Evolutionary conservation across 352 stramenopile genomes (phyloP).

Genomic region (Nothophytophthora sp.): DNA sequence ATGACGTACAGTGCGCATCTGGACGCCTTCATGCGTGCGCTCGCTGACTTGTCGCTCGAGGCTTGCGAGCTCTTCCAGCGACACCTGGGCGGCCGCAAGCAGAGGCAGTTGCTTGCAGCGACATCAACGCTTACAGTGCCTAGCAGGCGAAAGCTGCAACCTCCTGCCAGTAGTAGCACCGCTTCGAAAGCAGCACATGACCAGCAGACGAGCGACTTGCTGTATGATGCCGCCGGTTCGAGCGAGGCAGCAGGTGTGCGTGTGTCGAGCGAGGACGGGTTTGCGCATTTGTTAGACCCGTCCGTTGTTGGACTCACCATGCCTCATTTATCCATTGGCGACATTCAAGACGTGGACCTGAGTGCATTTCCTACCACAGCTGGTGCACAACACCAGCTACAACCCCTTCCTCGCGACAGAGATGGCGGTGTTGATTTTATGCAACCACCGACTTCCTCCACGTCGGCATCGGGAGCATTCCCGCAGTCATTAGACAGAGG

Average conservation of each 20-base stretch:
- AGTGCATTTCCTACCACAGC: slow-evolving; percentile 37
- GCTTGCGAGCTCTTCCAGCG: slow-evolving; percentile 76
- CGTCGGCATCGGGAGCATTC: too few species aligned
- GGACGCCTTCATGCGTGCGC: slow-evolving; percentile 65
- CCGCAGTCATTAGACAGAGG: too few species aligned
- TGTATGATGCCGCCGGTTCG: slow-evolving; percentile 21
- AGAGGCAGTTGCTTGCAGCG: slow-evolving; percentile 31
- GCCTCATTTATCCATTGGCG: slow-evolving; percentile 53
- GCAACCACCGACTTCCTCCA: too few species aligned
- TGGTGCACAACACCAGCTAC: slow-evolving; percentile 17
- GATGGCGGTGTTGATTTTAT: slow-evolving; percentile 4
- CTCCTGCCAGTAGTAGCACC: slow-evolving; percentile 1
- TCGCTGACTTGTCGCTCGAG: slow-evolving; percentile 56
- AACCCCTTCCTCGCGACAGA: slow-evolving; percentile 2
- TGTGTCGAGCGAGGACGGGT: slow-evolving; percentile 23
- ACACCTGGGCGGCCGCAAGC: slow-evolving; percentile 66
- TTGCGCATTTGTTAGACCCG: slow-evolving; percentile 37
- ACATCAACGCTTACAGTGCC: slow-evolving; percentile 9
- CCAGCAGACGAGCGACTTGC: slow-evolving; percentile 17
- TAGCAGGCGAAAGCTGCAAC: slow-evolving; percentile 34
- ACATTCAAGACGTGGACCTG: slow-evolving; percentile 66
- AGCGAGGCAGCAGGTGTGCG: slow-evolving; percentile 6
- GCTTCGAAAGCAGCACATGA: slow-evolving; percentile 10
- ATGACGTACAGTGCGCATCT: slow-evolving; percentile 73
- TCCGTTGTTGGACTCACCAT: slow-evolving; percentile 33